These are phyloP conservation scores for Daedalea quercina DNA, from an alignment of 768 basidiomycete genomes.

Conservation along the genomic window DNA sequence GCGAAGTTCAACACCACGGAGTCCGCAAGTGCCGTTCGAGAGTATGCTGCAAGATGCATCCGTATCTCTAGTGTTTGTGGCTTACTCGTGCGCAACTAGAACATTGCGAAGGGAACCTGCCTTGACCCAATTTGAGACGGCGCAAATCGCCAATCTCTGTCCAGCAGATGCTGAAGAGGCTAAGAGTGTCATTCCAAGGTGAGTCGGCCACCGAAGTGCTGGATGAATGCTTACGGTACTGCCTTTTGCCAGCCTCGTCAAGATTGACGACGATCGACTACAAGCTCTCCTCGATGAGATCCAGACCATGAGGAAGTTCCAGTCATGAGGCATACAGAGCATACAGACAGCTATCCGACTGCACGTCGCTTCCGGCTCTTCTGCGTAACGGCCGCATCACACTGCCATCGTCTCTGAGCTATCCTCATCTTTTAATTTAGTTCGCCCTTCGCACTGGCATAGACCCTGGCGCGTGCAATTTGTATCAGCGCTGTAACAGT, in stretches of 20 bases:
- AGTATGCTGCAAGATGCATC: constrained; percentile 38
- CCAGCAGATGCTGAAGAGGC: constrained; percentile 87
- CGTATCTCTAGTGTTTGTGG: background rate
- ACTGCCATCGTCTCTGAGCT: too few species aligned
- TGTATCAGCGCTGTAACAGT: too few species aligned
- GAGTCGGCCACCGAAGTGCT: constrained; percentile 6
- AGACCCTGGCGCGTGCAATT: too few species aligned
- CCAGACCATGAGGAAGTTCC: constrained; percentile 86
- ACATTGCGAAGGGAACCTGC: constrained; percentile 73
- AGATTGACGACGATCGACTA: constrained; percentile 82
- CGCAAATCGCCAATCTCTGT: constrained; percentile 88
- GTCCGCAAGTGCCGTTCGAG: constrained; percentile 80
- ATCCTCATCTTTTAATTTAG: too few species aligned
- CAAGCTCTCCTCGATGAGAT: constrained; percentile 83
- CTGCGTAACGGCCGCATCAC: too few species aligned
- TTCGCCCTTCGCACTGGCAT: too few species aligned
- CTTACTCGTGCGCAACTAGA: constrained; percentile 28
- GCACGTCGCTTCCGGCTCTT: too few species aligned
- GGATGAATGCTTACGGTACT: background rate
- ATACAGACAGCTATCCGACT: background rate
- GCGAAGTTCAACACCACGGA: constrained; percentile 85
- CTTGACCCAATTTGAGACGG: constrained; percentile 85
- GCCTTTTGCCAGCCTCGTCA: constrained; percentile 53
- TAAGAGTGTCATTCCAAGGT: constrained; percentile 89
- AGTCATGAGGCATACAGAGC: constrained; percentile 41